phyloP scores from a whole-genome alignment of 2,329 filamentous ascomycete genomes.

The Aspergillus viridinutans region DNA sequence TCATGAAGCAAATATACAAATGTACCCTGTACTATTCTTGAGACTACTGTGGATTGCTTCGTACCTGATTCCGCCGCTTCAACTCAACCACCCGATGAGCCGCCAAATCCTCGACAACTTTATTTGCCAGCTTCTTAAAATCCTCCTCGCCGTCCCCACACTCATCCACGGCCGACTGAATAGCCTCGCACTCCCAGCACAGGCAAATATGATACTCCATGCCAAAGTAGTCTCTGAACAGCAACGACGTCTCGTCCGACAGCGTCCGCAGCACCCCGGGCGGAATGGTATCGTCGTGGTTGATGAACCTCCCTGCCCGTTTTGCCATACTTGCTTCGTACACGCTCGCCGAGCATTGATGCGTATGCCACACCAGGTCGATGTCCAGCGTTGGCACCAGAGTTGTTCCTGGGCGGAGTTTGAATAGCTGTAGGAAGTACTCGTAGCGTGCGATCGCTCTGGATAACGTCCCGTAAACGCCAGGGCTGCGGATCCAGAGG shows the following conservation, averaged over 20 bases:
- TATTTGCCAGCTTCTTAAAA: neutral
- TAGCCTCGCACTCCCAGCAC: slow-evolving; percentile 75
- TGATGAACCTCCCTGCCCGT: slow-evolving; percentile 53
- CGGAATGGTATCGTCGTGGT: slow-evolving; percentile 76
- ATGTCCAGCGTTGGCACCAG: slow-evolving; percentile 33
- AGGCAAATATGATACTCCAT: slow-evolving; percentile 65
- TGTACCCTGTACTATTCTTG: too few relatives aligned
- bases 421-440: slow-evolving; percentile 43
- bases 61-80: neutral
- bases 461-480: slow-evolving; percentile 58
- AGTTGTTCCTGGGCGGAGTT: slow-evolving; percentile 28
- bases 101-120: neutral
- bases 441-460: slow-evolving; percentile 53
- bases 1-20: too few relatives aligned
- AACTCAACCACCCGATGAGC: neutral
- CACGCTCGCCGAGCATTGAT: slow-evolving; percentile 21
- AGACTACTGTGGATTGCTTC: neutral
- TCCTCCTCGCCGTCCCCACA: neutral
- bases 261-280: slow-evolving; percentile 55
- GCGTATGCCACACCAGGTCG: slow-evolving; percentile 35
- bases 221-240: slow-evolving; percentile 44
- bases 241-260: slow-evolving; percentile 46
- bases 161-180: slow-evolving; percentile 23
- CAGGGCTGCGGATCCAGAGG: slow-evolving; percentile 73
- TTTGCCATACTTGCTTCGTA: slow-evolving; percentile 40